Evolutionary conservation across 345 rosid species (phyloP), one percentile per base, ranked within the genome.

Genomic region (Ricinus communis): DNA sequence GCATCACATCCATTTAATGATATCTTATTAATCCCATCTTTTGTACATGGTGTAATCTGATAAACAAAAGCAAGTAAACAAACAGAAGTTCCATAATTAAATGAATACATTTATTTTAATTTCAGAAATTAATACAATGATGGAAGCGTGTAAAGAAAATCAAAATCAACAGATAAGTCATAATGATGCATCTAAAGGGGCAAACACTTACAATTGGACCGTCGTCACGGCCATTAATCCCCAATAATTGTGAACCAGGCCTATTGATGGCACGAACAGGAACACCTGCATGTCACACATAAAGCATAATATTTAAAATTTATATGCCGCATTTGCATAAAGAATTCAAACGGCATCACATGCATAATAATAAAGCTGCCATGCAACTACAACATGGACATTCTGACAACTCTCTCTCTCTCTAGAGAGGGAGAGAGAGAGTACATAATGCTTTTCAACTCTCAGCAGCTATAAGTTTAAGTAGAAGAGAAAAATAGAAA

Each of bases 141-240:
- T 13, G 13, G 19, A 30, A 19, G 16, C 27, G 21, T 16, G n/a
- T 16, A 22, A 22, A 50, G 9, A 65, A 1, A 41, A 41, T 25
- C 27, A 38, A 45, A 62, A 38, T 0, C 41, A 46, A 49, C 50
- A 27, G 36, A 68, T 27, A 54, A 51, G 16, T 5, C 51, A 47
- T 62, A 13, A 25, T 11, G 3, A 11, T 4, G 52, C 19, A 45
- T 6, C n/a, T 19, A 62, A 54, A 77, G 54, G 72, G 70, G 50
- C 46, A 36, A 64, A 74, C 62, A 70, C 97, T 84, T 81, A 93
- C 98, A 73, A 92, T 86, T 70, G 96, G 91, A 74, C 96, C 99
- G 86, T 95, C 98, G 78, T 95, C 99, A 64, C 99, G 99, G 66
- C 99, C 99, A 85, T 87, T 92, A 36, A 87, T 87, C 62, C 99